Percentiles rank a stretch among this genome's conserved stretches.
These are phyloP conservation scores for Sarocladiaceae sp. DNA, from an alignment of 2,329 filamentous ascomycete species.

Conservation along the genomic window DNA sequence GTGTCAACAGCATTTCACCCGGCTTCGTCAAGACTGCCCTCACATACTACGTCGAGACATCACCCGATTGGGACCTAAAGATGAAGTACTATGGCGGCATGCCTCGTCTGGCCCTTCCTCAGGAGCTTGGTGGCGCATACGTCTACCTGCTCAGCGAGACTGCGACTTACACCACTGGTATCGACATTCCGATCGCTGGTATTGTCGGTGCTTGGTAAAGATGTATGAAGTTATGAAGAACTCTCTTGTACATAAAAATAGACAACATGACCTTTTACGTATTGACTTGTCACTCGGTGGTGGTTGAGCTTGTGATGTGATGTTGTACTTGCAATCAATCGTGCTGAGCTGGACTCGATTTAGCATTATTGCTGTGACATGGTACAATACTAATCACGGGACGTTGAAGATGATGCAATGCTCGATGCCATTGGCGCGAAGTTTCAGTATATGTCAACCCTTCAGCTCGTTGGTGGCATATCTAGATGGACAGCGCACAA, in stretches of 20 bases:
- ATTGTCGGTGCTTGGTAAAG: conserved; percentile 22
- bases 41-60: conserved; percentile 46
- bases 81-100: conserved; percentile 57
- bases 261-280: neutral
- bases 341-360: too few relatives aligned
- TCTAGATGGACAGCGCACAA: too few relatives aligned
- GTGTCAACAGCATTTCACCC: conserved; percentile 43
- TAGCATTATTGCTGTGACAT: too few relatives aligned
- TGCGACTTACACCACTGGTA: conserved; percentile 45
- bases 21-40: conserved; percentile 39
- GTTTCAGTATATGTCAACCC: too few relatives aligned
- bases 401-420: too few relatives aligned
- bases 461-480: too few relatives aligned
- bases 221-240: neutral
- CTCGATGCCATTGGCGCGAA: too few relatives aligned
- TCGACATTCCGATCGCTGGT: conserved; percentile 41
- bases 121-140: conserved; percentile 53
- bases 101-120: conserved; percentile 46
- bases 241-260: neutral
- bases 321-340: too few relatives aligned
- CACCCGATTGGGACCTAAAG: conserved; percentile 51
- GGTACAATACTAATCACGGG: too few relatives aligned
- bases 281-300: neutral
- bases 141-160: conserved; percentile 52
- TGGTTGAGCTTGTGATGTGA: too few relatives aligned